A percentile compares a stretch with the other conserved stretches of the same genome.
Evolutionary conservation across 768 basidiomycete genomes (phyloP).

Genomic region (Xerocomellus chrysenteron): DNA sequence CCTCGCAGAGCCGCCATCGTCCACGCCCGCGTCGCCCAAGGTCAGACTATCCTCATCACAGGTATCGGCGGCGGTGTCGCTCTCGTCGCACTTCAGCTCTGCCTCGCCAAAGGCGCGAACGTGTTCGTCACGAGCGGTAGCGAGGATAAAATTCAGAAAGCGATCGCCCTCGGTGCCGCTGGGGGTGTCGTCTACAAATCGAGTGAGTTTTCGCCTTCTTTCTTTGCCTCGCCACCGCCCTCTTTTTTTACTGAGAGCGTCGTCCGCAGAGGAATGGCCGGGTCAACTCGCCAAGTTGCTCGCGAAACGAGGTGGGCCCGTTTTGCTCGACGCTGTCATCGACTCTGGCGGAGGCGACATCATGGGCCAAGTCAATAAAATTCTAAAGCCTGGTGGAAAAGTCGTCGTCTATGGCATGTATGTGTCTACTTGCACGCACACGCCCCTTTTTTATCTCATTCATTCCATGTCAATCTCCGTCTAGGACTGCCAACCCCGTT

Average conservation of each 20-base stretch:
- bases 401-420: conserved; percentile 71
- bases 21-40: conserved; percentile 59
- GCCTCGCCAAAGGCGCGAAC: conserved; percentile 68
- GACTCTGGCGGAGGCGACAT: conserved; percentile 73
- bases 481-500: conserved; percentile 60
- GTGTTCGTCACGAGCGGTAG: conserved; percentile 83
- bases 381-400: conserved; percentile 56
- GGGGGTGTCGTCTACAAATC: conserved; percentile 77
- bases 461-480: conserved; percentile 13
- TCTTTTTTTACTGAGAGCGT: background rate
- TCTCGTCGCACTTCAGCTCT: conserved; percentile 70
- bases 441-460: background rate
- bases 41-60: conserved; percentile 76
- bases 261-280: conserved; percentile 49
- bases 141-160: conserved; percentile 66
- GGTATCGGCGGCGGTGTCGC: conserved; percentile 88
- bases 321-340: conserved; percentile 56
- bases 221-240: background rate
- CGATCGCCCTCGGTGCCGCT: conserved; percentile 65
- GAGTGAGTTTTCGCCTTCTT: conserved; percentile 38
- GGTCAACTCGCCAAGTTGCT: conserved; percentile 45
- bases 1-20: conserved; percentile 59
- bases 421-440: background rate
- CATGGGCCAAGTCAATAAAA: conserved; percentile 44
- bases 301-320: conserved; percentile 26